Conservation (phyloP, 31 red algal genomes). For the Porphyra umbilicalis region DNA sequence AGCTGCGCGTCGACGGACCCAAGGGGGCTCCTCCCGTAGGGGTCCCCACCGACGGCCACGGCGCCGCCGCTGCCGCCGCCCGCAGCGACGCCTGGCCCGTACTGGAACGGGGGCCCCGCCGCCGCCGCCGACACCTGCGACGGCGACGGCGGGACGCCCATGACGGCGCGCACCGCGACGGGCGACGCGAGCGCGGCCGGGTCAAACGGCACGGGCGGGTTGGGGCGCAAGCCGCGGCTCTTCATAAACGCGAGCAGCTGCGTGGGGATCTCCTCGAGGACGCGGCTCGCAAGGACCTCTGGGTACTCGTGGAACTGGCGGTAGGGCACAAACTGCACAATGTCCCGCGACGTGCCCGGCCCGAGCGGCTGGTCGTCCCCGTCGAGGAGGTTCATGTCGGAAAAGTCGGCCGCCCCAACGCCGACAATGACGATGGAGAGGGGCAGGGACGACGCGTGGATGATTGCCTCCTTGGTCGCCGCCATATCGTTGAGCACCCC, state of each 20-base stretch:
- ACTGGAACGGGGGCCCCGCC: neutral
- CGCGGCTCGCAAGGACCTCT: constrained; percentile 17
- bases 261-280: constrained; percentile 55
- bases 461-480: constrained; percentile 38
- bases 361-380: constrained; percentile 19
- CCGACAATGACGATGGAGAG: constrained; percentile 79
- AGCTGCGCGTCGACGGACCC: neutral
- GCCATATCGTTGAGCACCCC: constrained; percentile 56
- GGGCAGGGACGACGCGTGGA: constrained; percentile 22
- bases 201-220: neutral
- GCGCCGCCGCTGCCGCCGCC: neutral
- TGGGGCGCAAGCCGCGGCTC: constrained; percentile 29
- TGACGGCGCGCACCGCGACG: neutral
- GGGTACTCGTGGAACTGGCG: constrained; percentile 23
- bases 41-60: neutral
- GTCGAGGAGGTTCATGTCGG: constrained; percentile 50
- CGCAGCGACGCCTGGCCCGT: neutral
- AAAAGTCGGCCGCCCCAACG: constrained; percentile 70
- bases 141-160: neutral
- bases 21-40: neutral
- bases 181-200: neutral
- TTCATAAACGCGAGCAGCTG: constrained; percentile 51
- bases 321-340: constrained; percentile 60
- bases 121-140: neutral
- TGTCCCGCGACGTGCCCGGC: neutral